These are phyloP conservation scores for Pyrenophora seminiperda DNA, from an alignment of 2,329 filamentous ascomycete genomes.

Conservation along the genomic window DNA sequence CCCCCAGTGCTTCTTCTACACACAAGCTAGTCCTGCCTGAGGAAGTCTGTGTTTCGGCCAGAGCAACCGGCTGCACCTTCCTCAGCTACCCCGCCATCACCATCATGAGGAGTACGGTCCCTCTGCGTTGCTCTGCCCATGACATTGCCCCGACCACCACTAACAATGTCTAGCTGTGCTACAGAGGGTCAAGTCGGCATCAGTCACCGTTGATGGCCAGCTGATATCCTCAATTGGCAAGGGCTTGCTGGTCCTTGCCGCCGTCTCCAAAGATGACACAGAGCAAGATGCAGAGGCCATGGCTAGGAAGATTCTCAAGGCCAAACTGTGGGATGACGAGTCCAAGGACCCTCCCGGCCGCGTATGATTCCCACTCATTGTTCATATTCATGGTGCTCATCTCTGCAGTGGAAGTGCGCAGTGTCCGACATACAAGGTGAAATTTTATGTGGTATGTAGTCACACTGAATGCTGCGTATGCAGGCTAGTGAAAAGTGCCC, in stretches of 20 bases:
- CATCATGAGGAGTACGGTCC: conserved; percentile 31
- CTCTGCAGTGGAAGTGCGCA: conserved; percentile 79
- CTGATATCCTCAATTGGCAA: conserved; percentile 89
- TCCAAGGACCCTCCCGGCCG: conserved; percentile 61
- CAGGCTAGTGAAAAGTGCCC: neutral
- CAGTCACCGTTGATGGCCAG: conserved; percentile 90
- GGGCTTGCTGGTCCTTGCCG: conserved; percentile 88
- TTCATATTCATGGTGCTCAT: conserved; percentile 14
- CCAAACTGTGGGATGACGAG: conserved; percentile 90
- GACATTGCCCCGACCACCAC: conserved; percentile 29
- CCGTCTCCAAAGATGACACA: conserved; percentile 87
- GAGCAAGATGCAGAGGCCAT: conserved; percentile 84
- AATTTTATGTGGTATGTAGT: conserved; percentile 80
- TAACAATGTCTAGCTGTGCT: conserved; percentile 70
- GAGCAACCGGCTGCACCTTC: conserved; percentile 1
- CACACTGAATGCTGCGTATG: neutral
- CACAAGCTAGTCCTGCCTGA: neutral
- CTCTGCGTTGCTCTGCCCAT: conserved; percentile 5
- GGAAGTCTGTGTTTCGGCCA: neutral
- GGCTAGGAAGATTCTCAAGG: conserved; percentile 83
- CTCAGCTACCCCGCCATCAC: conserved; percentile 24
- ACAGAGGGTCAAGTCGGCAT: conserved; percentile 92
- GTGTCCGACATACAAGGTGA: conserved; percentile 90
- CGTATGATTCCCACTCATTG: conserved; percentile 53
- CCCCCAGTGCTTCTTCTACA: neutral